A percentile compares a stretch with the other conserved stretches of the same genome.
Evolutionary conservation across 2,329 filamentous ascomycete species (phyloP).

Genomic region (Trichoderma atrobrunneum): DNA sequence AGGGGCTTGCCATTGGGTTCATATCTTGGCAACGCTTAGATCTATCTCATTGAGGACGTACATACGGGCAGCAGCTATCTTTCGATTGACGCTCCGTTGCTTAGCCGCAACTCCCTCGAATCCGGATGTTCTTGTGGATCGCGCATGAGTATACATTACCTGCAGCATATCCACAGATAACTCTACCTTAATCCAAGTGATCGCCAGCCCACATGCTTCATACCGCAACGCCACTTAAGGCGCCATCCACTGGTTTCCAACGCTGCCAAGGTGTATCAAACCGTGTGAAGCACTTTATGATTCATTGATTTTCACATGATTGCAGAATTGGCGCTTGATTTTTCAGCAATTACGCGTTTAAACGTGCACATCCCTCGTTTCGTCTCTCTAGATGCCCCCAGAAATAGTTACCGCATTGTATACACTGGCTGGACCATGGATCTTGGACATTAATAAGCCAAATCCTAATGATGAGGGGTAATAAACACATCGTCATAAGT

Average conservation of each 20-base stretch:
- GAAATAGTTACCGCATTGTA: background rate
- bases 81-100: background rate
- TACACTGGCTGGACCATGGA: background rate
- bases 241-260: background rate
- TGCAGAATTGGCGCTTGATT: background rate
- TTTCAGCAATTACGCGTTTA: background rate
- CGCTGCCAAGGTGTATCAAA: background rate
- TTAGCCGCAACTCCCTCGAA: background rate
- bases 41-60: background rate
- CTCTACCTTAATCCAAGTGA: background rate
- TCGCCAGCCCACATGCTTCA: slow-evolving; percentile 3
- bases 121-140: background rate
- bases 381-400: background rate
- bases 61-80: background rate
- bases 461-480: background rate
- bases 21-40: background rate
- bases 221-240: slow-evolving; percentile 3
- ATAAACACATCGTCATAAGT: background rate
- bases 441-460: background rate
- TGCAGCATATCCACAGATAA: background rate
- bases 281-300: slow-evolving; percentile 6
- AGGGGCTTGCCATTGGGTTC: background rate
- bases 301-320: background rate
- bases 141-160: background rate
- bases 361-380: background rate